phyloP scores from a whole-genome alignment of 768 basidiomycete genomes.

The Crepidotus variabilis region DNA sequence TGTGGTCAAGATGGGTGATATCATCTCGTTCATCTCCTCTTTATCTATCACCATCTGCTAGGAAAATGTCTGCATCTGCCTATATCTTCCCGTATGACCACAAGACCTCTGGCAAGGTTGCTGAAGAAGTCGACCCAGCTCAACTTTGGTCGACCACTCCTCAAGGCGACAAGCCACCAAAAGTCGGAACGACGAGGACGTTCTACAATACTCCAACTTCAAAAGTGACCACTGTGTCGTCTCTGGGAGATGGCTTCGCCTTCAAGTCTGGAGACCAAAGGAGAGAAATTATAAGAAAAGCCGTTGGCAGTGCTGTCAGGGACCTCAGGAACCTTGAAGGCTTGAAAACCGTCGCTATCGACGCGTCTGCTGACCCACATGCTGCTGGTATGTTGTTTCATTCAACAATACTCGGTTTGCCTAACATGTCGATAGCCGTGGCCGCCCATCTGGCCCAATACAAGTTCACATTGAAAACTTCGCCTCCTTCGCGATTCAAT shows the following conservation, averaged over 20 bases:
- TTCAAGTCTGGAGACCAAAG: conserved; percentile 40
- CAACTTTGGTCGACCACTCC: conserved; percentile 51
- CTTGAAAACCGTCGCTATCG: conserved; percentile 58
- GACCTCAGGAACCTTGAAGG: conserved; percentile 60
- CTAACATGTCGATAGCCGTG: conserved; percentile 48
- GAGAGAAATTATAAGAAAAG: conserved; percentile 66
- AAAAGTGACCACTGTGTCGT: conserved; percentile 51
- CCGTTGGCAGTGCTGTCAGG: conserved; percentile 72
- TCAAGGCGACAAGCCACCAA: conserved; percentile 48
- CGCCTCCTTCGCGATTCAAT: conserved; percentile 61
- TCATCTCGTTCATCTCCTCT: conserved; percentile 19
- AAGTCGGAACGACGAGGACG: conserved; percentile 59
- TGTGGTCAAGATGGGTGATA: conserved; percentile 22
- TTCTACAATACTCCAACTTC: conserved; percentile 55
- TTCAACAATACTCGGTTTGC: neutral
- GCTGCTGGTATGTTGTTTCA: conserved; percentile 57
- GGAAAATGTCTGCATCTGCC: conserved; percentile 50
- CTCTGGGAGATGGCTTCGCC: conserved; percentile 53
- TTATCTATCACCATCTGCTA: conserved; percentile 12
- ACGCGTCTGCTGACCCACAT: conserved; percentile 66
- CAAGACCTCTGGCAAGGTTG: conserved; percentile 24
- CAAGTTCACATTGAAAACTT: conserved; percentile 77
- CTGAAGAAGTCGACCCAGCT: conserved; percentile 38
- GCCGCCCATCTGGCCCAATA: conserved; percentile 73
- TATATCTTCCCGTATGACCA: conserved; percentile 59